Evolutionary conservation across 2,329 filamentous ascomycete species (phyloP), one percentile per base, ranked within the genome.

Genomic region (Aspergillus luchuensis): DNA sequence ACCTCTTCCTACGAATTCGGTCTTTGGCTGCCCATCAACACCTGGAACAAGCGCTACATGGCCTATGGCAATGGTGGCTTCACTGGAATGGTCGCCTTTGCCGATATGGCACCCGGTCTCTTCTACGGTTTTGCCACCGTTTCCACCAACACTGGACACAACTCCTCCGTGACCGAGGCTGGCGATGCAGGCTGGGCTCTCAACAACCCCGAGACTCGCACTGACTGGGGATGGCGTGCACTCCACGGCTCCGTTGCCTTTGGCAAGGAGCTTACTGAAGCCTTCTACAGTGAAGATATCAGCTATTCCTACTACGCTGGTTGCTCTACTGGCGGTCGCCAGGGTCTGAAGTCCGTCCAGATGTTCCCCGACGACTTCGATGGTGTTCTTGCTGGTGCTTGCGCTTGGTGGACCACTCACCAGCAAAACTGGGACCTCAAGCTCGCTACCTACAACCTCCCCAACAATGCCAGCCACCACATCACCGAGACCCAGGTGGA

Each of bases 321-420:
- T 8, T 88, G 86, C 67, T 87, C 84, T 0, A 82, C 84, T 0
- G 86, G 86, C 6, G 85, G 86, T 1, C 77, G 85, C 0, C 84
- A 88, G 73, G 86, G 84, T 2, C 73, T 86, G 33, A 84, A 83
- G 57, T 79, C 80, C 6, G 80, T 82, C 0, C 80, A 87, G 64
- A 68, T 74, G 15, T 86, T 80, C 61, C 84, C 85, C 0, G 74
- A 81, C 0, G 84, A 87, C 61, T 87, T 87, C 17, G 84, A 87
- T 63, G 85, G 85, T 23, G 77, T 84, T 10, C 67, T 87, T 2
- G 80, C 84, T 15, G 80, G 28, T n/a, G 82, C 79, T 3, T 76
- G 79, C 7, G 79, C 83, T 0, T 85, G 83, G 82, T 84, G 81
- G 75, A 82, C 78, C 23, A 10, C 72, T 41, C 80, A 83, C 65